Base-by-base conservation (phyloP, 345 rosid species). In the Barbarea vulgaris region DNA sequence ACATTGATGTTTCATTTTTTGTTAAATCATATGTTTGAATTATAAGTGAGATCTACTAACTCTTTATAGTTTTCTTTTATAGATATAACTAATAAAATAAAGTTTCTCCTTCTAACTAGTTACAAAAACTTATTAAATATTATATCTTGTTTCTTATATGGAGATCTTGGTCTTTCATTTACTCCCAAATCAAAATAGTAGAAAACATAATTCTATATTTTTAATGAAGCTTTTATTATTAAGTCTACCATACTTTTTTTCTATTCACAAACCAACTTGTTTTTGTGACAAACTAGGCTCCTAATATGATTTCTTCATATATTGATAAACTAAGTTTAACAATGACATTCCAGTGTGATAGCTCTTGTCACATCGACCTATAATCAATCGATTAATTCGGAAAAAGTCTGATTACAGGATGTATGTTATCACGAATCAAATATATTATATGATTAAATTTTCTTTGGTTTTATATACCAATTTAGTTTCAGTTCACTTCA, bases 341-440 rank as follows among this genome's bases (percentile, higher is more conserved):
- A 59, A 6, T 57, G 74, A 50, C 62, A 48, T 14, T 67, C 25
- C 12, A 59, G 33, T 50, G 33, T 50, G 18, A 37, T 59, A 27
- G 25, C 61, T 67, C 46, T 50, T 28, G 73, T 67, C 79, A 67
- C 72, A 57, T 74, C 72, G 22, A 34, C 36, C 41, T 50, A 58
- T 19, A n/a, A 47, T 58, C 42, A 36, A 15, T 57, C 61, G 17
- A 7, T 28, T 48, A 41, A 25, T 13, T 27, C 9, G 51, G 21
- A 17, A 17, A n/a, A 46, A 14, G 60, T 67, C 31, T 30, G 36
- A 73, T 51, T 17, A 21, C 13, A 62, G 41, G n/a, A 21, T 47
- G 48, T 70, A 39, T 7, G 6, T 5, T 36, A 60, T 34, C 59
- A 71, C 17, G 7, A 60, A 48, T 25, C 19, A 44, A 3, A 46